phyloP scores from a whole-genome alignment of 202 grass and related monocot species.

The Digitaria exilis region DNA sequence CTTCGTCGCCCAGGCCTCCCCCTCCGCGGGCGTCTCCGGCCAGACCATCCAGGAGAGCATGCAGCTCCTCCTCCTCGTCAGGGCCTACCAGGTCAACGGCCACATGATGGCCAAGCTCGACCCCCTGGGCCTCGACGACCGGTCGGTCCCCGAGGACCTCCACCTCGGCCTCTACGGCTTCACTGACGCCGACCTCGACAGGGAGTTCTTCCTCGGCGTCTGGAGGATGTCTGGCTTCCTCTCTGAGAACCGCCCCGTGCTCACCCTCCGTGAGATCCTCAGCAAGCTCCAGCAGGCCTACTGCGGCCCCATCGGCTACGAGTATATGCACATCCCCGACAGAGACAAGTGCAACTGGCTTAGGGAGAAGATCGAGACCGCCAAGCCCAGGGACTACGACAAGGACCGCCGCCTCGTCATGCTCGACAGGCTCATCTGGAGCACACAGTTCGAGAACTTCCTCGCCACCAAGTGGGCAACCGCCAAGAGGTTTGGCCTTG shows the following conservation, averaged over 20 bases:
- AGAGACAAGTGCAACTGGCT: conserved; percentile 85
- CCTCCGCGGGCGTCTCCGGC: too few relatives aligned
- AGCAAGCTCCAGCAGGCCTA: conserved; percentile 77
- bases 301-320: conserved; percentile 72
- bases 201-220: conserved; percentile 87
- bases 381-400: conserved; percentile 38
- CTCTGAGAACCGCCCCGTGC: conserved; percentile 66
- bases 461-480: too few relatives aligned
- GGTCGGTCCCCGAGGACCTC: conserved; percentile 59
- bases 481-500: too few relatives aligned
- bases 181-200: conserved; percentile 67
- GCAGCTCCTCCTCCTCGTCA: conserved; percentile 74
- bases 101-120: conserved; percentile 85
- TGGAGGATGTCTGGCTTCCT: conserved; percentile 82
- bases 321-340: conserved; percentile 91
- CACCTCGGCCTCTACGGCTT: conserved; percentile 61
- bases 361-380: conserved; percentile 78
- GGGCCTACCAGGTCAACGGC: conserved; percentile 69
- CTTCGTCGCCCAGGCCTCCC: too few relatives aligned
- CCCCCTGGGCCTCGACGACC: conserved; percentile 67
- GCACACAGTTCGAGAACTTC: too few relatives aligned
- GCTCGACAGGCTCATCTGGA: too few relatives aligned
- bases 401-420: conserved; percentile 57
- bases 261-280: conserved; percentile 78
- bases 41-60: conserved; percentile 88